Base-by-base conservation (phyloP, 208 protist species). In the Dictyostelium gargantuum region DNA sequence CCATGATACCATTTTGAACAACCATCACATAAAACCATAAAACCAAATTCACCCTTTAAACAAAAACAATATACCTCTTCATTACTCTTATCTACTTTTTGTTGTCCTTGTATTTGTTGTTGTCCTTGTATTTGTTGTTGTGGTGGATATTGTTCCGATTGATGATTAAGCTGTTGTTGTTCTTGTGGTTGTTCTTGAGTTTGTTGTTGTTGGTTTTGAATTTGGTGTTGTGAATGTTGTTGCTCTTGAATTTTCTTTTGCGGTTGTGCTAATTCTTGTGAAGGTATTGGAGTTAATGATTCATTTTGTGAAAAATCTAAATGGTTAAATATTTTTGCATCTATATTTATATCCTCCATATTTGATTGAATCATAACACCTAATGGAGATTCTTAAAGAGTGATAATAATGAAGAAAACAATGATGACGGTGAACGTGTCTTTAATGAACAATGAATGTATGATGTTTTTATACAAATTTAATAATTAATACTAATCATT, bases 1-100 rank as follows among this genome's bases (percentile, higher is more conserved):
- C 93, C 93, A 84, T 96, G 95, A 81, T 93, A 95, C 95, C 95
- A 96, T 50, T 96, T 91, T 44, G 92, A 80, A 84, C 95, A 96
- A 26, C 29, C 6, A 42, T 95, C 94, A 72, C 95, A 96, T 40
- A 29, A 44, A 10, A 96, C 68, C 94, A 96, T 96, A 73, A 95
- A 95, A 8, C 50, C 75, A 52, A 38, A 35, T 54, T 91, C 84
- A 44, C 19, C 50, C 15, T 79, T 42, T n/a, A 35, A 68, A 26
- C 84, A 91, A 17, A 79, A 32, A 50, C 84, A 91, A 80, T 91
- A 80, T 5, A 75, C 17, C 0, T 35, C 35, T 26, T 17, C 15
- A 11, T 63, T 5, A 35, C 42, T 1, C 32, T 32, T 21, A n/a
- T 32, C 9, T 0, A 15, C 23, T 66, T 13, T 8, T 35, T 66